These are phyloP conservation scores for Chaetomium olivaceum DNA, from an alignment of 2,329 filamentous ascomycete genomes.

Conservation along the genomic window DNA sequence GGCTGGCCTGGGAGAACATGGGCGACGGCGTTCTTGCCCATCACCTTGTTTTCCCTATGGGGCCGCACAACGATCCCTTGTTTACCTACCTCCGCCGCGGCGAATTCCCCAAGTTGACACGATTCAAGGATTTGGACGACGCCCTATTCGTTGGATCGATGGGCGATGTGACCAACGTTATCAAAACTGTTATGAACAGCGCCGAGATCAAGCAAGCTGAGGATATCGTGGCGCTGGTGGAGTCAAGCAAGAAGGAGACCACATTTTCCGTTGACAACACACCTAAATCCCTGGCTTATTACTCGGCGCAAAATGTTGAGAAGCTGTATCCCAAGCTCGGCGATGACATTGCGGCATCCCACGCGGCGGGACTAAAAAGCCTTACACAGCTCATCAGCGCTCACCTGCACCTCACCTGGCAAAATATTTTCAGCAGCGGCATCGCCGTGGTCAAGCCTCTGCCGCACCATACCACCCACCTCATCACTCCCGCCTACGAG, in stretches of 20 bases:
- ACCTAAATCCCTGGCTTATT: slow-evolving; percentile 73
- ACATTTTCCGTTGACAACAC: slow-evolving; percentile 66
- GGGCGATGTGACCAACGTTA: slow-evolving; percentile 60
- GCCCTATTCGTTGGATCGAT: slow-evolving; percentile 74
- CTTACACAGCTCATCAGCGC: slow-evolving; percentile 77
- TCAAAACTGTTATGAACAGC: slow-evolving; percentile 61
- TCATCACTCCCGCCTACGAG: slow-evolving; percentile 68
- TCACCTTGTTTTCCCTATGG: slow-evolving; percentile 84
- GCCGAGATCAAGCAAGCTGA: slow-evolving; percentile 58
- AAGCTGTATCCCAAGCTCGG: slow-evolving; percentile 68
- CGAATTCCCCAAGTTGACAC: slow-evolving; percentile 70
- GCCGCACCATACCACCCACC: slow-evolving; percentile 69
- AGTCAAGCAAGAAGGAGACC: slow-evolving; percentile 42
- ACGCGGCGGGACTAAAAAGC: slow-evolving; percentile 60
- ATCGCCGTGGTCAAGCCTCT: slow-evolving; percentile 81
- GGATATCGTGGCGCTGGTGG: slow-evolving; percentile 58
- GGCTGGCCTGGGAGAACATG: slow-evolving; percentile 94
- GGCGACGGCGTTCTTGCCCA: slow-evolving; percentile 78
- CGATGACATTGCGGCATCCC: slow-evolving; percentile 58
- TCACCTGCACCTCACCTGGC: slow-evolving; percentile 84
- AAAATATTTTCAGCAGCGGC: slow-evolving; percentile 73
- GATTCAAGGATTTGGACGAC: slow-evolving; percentile 70
- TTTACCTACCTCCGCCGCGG: slow-evolving; percentile 73
- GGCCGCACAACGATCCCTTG: slow-evolving; percentile 67
- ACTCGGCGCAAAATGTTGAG: slow-evolving; percentile 63